Base-by-base conservation (phyloP, 2,329 filamentous ascomycete genomes). In the Chaetothyriales sp. region DNA sequence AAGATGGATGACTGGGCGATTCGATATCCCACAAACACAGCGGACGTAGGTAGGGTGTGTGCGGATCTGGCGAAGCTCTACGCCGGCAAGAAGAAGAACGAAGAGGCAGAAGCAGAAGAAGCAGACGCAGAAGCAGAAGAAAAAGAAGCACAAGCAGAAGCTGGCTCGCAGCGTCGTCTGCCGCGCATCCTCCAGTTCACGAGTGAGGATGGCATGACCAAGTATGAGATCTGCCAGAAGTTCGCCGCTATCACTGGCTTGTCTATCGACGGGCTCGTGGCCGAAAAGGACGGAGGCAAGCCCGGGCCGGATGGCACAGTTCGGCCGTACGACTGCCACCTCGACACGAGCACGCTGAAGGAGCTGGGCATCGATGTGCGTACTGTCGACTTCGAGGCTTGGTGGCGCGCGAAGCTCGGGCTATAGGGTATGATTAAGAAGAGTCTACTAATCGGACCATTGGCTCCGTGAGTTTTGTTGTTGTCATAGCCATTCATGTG, bases 1-100 rank as follows among this genome's bases (percentile, higher is more conserved):
- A 82, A 79, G 64, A 89, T 94, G 81, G 89, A 95, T 63, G 82
- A 94, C 66, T 94, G 87, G 81, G 82, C 86, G 1, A 70, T 85
- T 48, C 78, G 89, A 25, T 94, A 87, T 69, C 89, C 89, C 7
- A 94, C 89, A 6, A 92, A 92, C 65, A 94, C 88, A 0, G 83
- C 88, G 64, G 89, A 95, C 63, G 83, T 94, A 18, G 88, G 77
- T 18, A 76, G 89, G 43, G 85, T 95, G 46, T 85, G 82, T 61
- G 75, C 81, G 56, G 86, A 94, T 60, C 72, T 92, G 47, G 79
- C 85, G 1, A 74, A 73, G 55, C 82, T 85, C 62, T 92, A 89
- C 62, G 71, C 84, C 50, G 67, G 43, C 67, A 76, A 33, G 68
- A 70, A 43, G 71, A 77, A 40, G 69, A n/a, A n/a, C n/a, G n/a